Conservation (phyloP, 73 alveolate genomes). For the Tetrahymena malaccensis region DNA sequence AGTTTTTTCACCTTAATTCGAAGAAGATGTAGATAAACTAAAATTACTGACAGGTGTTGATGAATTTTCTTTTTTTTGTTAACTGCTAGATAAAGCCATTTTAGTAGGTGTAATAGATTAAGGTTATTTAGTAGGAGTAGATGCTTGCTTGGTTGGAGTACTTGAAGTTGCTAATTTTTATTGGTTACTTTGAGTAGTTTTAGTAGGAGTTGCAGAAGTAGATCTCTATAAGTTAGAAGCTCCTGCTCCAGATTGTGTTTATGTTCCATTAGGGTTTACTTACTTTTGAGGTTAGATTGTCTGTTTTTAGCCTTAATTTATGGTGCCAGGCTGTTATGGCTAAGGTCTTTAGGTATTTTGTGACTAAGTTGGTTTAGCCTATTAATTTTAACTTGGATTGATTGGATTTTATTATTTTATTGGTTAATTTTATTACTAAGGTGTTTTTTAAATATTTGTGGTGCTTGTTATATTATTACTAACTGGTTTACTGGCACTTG, state of each 20-base stretch:
- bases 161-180: neutral
- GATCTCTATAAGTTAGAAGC: neutral
- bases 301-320: neutral
- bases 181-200: neutral
- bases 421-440: neutral
- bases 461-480: neutral
- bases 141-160: neutral
- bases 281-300: neutral
- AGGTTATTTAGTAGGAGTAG: neutral
- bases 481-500: neutral
- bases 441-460: neutral
- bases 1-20: neutral
- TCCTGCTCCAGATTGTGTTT: neutral
- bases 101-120: neutral
- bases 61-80: neutral
- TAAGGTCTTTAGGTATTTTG: neutral
- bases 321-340: neutral
- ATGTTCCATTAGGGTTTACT: neutral
- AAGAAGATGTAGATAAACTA: neutral
- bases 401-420: neutral
- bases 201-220: neutral
- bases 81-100: neutral
- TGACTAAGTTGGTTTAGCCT: neutral
- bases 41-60: neutral
- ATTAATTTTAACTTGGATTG: neutral